Conservation (phyloP, 2,329 filamentous ascomycete species). For the Sarocladium brachiariae region DNA sequence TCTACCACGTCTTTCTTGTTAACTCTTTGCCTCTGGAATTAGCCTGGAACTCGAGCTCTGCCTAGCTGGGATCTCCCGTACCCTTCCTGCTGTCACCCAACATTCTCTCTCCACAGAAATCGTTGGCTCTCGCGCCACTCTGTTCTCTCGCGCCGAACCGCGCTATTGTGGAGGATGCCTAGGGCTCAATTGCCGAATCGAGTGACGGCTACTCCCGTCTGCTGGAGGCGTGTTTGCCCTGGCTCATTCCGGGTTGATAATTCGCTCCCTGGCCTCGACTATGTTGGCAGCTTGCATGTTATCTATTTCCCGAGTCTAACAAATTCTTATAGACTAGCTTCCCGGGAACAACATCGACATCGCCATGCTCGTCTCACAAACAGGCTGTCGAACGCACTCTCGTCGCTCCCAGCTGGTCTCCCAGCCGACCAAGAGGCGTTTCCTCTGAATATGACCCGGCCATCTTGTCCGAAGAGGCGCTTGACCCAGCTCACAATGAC, state of each 20-base stretch:
- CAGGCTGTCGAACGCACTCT: constrained; percentile 2
- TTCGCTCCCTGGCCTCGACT: background rate
- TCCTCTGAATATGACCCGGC: constrained; percentile 4
- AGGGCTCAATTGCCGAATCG: background rate
- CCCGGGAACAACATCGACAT: background rate
- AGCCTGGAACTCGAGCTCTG: constrained; percentile 5
- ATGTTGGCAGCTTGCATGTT: background rate
- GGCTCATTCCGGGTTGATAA: background rate
- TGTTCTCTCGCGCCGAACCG: background rate
- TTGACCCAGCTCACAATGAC: background rate
- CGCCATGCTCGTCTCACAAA: background rate
- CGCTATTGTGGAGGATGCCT: background rate
- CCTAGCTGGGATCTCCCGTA: constrained; percentile 10
- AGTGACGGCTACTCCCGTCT: background rate
- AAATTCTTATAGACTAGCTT: background rate
- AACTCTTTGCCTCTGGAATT: background rate
- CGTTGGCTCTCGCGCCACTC: background rate
- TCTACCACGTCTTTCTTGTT: background rate
- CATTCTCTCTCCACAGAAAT: background rate
- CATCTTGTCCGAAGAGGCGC: constrained; percentile 1
- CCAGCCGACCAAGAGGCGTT: constrained; percentile 16
- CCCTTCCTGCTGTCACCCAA: constrained; percentile 9
- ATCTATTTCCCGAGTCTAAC: background rate
- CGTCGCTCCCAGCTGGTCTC: constrained; percentile 29
- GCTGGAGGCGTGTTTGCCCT: constrained; percentile 1